Evolutionary conservation across 306 rosid species (phyloP), one percentile per base, ranked within the genome.

Genomic region (Vigna trinervia): DNA sequence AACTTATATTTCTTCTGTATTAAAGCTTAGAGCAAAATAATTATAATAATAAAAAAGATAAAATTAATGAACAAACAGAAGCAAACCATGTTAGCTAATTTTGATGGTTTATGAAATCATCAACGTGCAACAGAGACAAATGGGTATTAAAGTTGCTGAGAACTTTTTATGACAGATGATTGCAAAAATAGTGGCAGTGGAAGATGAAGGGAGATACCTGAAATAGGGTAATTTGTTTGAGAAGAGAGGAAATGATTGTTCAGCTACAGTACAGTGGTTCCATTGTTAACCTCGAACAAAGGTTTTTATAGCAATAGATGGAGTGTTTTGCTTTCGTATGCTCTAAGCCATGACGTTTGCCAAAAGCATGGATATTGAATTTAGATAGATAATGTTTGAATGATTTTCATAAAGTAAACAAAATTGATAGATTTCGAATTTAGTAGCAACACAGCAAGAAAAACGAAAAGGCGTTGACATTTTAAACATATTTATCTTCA

Each of bases 291-390:
- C 20, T 71, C 47, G 63, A 69, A 58, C 28, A 17, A 19, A 58
- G 56, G 59, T 58, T 43, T 77, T 59, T 69, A 69, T 17, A 78
- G 10, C 38, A 32, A 20, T 13, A 8, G 64, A 30, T 32, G 5
- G 17, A 17, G 32, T 28, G 50, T 28, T 22, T 62, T 47, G 32
- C 34, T 12, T 12, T 47, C 8, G n/a, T 1, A 52, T 71, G 73
- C 72, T 60, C 77, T 36, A 60, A 50, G 65, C 72, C 39, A 71
- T 71, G 83, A 79, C 78, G 78, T 71, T 52, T 38, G 62, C 72
- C 30, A 69, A 56, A 47, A 45, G 46, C 32, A 67, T 50, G 36
- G 15, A 30, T 46, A 20, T 26, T 77, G 30, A 66, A 43, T 30
- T 43, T 6, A 13, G 39, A 60, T 14, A n/a, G 5, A 4, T 17